Conservation (phyloP, 305 asterid species). For the Plantago coronopus region DNA sequence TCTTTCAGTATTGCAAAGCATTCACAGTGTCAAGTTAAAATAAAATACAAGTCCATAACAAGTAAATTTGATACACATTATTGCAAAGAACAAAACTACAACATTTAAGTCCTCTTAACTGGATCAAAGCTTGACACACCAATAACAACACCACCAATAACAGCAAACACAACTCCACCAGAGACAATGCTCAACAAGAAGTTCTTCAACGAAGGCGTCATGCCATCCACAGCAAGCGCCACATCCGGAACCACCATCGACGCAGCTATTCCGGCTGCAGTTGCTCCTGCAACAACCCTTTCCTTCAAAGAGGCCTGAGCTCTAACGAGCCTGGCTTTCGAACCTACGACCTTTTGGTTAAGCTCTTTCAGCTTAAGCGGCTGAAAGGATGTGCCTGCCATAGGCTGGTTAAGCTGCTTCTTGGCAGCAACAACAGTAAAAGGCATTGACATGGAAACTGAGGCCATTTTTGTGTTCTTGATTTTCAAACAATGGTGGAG, state of each 20-base stretch:
- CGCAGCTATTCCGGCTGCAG: constrained; percentile 6
- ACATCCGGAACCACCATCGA: constrained; percentile 10
- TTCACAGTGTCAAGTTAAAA: too few relatives aligned
- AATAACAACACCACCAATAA: constrained; percentile 10
- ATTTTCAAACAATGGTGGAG: not conserved
- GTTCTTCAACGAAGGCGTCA: constrained; percentile 9
- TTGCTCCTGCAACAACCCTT: constrained; percentile 1
- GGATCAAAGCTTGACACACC: constrained; percentile 19
- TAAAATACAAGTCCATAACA: too few relatives aligned
- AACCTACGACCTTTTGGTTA: not conserved
- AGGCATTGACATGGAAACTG: constrained; percentile 1
- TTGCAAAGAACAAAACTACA: too few relatives aligned
- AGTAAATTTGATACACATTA: too few relatives aligned
- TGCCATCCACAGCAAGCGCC: not conserved
- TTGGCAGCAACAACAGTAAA: not conserved
- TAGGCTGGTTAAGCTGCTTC: not conserved
- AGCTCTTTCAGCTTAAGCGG: not conserved
- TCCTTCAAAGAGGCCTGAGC: constrained; percentile 11
- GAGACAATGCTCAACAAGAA: constrained; percentile 10
- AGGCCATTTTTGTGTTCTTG: not conserved
- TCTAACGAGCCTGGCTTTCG: not conserved
- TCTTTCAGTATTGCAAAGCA: too few relatives aligned
- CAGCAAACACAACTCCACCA: constrained; percentile 4
- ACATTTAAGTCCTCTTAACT: constrained; percentile 7
- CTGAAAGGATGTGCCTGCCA: not conserved